Evolutionary conservation across 805 yeast genomes (phyloP).

Genomic region (Candida parachauliodes): DNA sequence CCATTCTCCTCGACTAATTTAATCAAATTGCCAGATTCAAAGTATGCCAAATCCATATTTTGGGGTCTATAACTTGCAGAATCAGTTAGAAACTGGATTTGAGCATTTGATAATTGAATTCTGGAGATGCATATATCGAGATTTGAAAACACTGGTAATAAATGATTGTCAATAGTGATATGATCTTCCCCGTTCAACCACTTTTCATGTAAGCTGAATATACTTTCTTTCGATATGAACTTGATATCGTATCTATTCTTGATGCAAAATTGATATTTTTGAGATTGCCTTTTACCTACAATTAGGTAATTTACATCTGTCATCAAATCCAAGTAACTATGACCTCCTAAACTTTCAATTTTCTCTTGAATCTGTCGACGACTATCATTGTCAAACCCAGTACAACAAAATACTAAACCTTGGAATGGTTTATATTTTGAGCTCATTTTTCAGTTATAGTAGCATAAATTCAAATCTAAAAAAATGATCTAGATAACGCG

Average conservation of each 20-base stretch:
- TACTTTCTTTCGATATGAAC: conserved; percentile 47
- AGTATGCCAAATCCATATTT: conserved; percentile 14
- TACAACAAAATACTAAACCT: conserved; percentile 54
- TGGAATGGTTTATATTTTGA: conserved; percentile 33
- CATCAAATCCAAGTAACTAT: conserved; percentile 52
- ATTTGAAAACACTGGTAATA: conserved; percentile 44
- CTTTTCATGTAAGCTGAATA: conserved; percentile 40
- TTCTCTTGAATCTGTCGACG: conserved; percentile 43
- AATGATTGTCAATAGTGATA: conserved; percentile 19
- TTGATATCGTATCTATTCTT: conserved; percentile 52
- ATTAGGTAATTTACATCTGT: conserved; percentile 57
- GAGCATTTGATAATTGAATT: conserved; percentile 15
- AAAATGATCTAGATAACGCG: neutral
- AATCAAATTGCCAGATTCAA: conserved; percentile 27
- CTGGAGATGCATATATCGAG: conserved; percentile 44
- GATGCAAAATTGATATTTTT: conserved; percentile 51
- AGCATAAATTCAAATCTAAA: neutral
- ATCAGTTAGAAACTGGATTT: conserved; percentile 11
- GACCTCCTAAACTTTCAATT: conserved; percentile 58
- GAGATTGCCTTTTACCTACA: conserved; percentile 56
- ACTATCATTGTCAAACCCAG: conserved; percentile 42
- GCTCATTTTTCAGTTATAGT: conserved; percentile 1
- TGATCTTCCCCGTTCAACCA: conserved; percentile 54
- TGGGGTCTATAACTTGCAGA: conserved; percentile 20
- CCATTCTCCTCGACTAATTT: conserved; percentile 40